Conservation (phyloP, 345 rosid genomes). For the Barbarea vulgaris region DNA sequence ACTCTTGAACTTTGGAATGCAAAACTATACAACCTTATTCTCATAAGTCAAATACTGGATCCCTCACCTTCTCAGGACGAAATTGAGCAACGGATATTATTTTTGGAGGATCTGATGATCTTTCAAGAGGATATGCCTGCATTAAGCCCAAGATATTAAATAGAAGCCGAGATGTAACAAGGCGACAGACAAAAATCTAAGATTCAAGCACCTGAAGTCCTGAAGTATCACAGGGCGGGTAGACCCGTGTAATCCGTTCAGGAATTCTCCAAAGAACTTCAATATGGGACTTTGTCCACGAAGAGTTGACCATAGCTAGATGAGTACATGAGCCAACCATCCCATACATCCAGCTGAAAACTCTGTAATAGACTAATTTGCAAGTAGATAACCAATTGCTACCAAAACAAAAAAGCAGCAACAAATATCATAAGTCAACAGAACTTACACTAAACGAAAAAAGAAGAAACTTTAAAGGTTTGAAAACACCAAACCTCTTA, state of each 20-base stretch:
- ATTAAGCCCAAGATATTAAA: constrained; percentile 24
- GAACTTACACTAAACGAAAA: background rate
- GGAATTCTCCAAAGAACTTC: constrained; percentile 84
- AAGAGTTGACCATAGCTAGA: constrained; percentile 93
- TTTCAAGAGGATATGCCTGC: constrained; percentile 78
- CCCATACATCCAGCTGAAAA: constrained; percentile 86
- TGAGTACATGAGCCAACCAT: constrained; percentile 84
- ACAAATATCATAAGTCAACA: constrained; percentile 7
- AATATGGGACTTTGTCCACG: constrained; percentile 90
- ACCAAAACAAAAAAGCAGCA: constrained; percentile 24
- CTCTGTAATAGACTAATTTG: constrained; percentile 70
- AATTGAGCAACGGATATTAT: constrained; percentile 92
- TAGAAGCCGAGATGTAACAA: background rate
- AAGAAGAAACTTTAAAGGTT: background rate
- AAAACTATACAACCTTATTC: constrained; percentile 41
- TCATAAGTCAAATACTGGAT: constrained; percentile 42
- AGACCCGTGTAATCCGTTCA: constrained; percentile 65
- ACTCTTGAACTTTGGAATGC: constrained; percentile 28
- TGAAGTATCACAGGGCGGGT: constrained; percentile 95
- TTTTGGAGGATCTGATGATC: constrained; percentile 58
- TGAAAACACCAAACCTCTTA: constrained; percentile 51
- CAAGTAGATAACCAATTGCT: constrained; percentile 80
- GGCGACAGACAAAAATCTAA: constrained; percentile 13
- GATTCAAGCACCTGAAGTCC: constrained; percentile 73
- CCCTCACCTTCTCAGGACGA: constrained; percentile 98